A percentile compares a stretch with the other conserved stretches of the same genome.
Evolutionary conservation across 1,284 basidiomycete species (phyloP).

Genomic region (Fistulina hepatica): DNA sequence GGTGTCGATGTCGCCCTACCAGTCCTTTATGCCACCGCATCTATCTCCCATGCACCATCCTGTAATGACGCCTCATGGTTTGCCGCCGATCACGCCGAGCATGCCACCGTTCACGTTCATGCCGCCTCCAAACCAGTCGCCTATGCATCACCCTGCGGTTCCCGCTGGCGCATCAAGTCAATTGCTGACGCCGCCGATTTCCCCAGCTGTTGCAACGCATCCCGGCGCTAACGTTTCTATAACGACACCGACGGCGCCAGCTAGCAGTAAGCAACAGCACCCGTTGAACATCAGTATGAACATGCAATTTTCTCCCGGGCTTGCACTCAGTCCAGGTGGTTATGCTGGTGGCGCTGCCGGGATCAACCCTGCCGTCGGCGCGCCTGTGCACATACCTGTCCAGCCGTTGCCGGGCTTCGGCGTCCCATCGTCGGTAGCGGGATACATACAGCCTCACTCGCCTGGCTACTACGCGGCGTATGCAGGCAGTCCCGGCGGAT

Average conservation of each 20-base stretch:
- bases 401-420: no score
- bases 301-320: constrained; percentile 9
- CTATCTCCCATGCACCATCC: constrained; percentile 23
- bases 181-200: constrained; percentile 4
- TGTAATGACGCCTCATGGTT: constrained; percentile 53
- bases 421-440: neutral
- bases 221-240: constrained; percentile 2
- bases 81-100: constrained; percentile 67
- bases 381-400: neutral
- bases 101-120: constrained; percentile 71
- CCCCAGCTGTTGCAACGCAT: constrained; percentile 5
- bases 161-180: constrained; percentile 9
- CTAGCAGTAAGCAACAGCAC: neutral
- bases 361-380: constrained; percentile 1
- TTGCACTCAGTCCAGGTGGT: constrained; percentile 7
- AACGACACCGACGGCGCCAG: neutral
- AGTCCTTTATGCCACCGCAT: constrained; percentile 1
- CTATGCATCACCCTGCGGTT: constrained; percentile 8
- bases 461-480: neutral
- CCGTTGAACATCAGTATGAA: constrained; percentile 1
- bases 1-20: constrained; percentile 24
- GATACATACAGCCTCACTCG: neutral
- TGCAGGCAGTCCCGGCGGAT: neutral
- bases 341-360: neutral
- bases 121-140: constrained; percentile 24